A percentile compares a stretch with the other conserved stretches of the same genome.
These are phyloP conservation scores for Eutrema japonicum DNA, from an alignment of 345 rosid genomes.

Conservation along the genomic window DNA sequence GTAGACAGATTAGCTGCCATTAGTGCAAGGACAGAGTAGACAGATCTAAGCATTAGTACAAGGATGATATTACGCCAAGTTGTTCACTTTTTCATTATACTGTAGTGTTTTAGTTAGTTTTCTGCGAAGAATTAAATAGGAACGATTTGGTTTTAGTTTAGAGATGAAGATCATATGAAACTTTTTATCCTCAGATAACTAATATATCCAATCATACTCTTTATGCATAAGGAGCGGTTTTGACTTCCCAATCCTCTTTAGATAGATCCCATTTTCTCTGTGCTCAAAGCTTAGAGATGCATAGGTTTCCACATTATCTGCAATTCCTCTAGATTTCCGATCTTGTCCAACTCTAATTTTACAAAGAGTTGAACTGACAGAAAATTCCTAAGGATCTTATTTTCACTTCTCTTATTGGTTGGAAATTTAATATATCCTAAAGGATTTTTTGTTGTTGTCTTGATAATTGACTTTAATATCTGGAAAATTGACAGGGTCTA, in stretches of 20 bases:
- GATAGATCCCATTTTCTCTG: too few species aligned
- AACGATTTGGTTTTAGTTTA: not conserved
- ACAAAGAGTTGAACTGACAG: not conserved
- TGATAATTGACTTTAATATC: slow-evolving; percentile 18
- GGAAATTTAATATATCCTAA: not conserved
- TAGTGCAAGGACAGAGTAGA: not conserved
- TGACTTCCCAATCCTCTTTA: too few species aligned
- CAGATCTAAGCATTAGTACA: slow-evolving; percentile 1
- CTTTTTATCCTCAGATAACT: too few species aligned
- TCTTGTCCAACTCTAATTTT: not conserved
- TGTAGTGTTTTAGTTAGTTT: slow-evolving; percentile 11
- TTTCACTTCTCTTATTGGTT: slow-evolving; percentile 6
- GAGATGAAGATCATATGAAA: too few species aligned
- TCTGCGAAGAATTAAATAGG: not conserved
- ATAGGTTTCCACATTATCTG: slow-evolving; percentile 1
- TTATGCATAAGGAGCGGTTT: too few species aligned
- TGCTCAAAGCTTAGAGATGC: slow-evolving; percentile 11
- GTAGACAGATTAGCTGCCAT: not conserved
- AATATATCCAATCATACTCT: too few species aligned
- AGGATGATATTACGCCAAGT: not conserved
- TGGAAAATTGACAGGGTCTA: slow-evolving; percentile 40
- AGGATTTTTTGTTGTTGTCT: slow-evolving; percentile 2
- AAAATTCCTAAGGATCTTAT: not conserved
- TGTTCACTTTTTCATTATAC: not conserved
- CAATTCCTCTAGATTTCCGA: not conserved